Conservation (phyloP, 2,329 filamentous ascomycete species). For the Exophiala dermatitidis region DNA sequence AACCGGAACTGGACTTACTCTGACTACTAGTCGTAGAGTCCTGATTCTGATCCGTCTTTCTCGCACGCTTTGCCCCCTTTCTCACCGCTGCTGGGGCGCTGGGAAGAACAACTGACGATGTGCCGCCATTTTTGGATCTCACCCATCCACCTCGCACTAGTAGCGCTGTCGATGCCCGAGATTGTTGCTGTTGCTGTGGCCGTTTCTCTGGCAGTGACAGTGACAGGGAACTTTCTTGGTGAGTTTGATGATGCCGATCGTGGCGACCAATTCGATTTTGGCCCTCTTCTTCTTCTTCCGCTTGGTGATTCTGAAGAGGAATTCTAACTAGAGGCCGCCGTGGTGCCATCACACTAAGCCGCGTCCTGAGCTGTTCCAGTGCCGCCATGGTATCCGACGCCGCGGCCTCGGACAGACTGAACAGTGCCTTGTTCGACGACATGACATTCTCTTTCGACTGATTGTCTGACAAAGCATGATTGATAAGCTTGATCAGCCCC, state of each 20-base stretch:
- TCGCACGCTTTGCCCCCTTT: slow-evolving; percentile 2
- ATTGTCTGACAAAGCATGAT: slow-evolving; percentile 17
- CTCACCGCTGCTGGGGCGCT: slow-evolving; percentile 7
- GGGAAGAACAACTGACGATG: slow-evolving; percentile 19
- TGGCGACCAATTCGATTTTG: neutral
- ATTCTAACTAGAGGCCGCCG: neutral
- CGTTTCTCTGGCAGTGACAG: slow-evolving; percentile 5
- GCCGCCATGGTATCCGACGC: slow-evolving; percentile 26
- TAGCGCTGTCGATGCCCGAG: slow-evolving; percentile 6
- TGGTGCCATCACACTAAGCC: slow-evolving; percentile 8
- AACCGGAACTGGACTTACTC: too few species aligned
- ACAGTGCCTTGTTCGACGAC: slow-evolving; percentile 19
- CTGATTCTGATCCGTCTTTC: neutral
- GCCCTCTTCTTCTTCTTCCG: neutral
- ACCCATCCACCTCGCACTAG: slow-evolving; percentile 23
- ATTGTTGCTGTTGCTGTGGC: neutral
- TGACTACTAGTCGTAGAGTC: neutral
- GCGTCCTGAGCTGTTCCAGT: slow-evolving; percentile 25
- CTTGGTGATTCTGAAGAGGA: neutral
- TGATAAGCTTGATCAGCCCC: slow-evolving; percentile 26
- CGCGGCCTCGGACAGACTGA: slow-evolving; percentile 23
- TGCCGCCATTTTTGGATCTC: slow-evolving; percentile 19
- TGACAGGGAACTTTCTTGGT: slow-evolving; percentile 3
- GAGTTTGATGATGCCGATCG: slow-evolving; percentile 5
- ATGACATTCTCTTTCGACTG: slow-evolving; percentile 8